Evolutionary conservation across 768 basidiomycete genomes (phyloP).

Genomic region (Trametopsis cervina): DNA sequence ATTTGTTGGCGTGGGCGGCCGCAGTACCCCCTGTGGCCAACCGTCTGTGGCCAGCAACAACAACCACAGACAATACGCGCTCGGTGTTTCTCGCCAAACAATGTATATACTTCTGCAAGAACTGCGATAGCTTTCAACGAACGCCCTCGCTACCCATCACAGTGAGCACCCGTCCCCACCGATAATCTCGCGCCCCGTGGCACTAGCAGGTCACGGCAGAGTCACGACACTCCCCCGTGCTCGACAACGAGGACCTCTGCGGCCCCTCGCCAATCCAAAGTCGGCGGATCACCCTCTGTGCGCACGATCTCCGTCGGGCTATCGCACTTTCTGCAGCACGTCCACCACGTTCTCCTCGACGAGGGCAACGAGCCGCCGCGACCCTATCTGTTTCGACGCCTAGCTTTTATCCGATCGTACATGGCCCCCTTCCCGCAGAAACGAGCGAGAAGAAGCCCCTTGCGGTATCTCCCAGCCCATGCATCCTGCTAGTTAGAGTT

Average conservation of each 20-base stretch:
- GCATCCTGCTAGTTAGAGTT: no score
- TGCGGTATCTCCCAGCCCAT: no score
- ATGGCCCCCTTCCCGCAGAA: background rate
- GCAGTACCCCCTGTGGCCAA: no score
- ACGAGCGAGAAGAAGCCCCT: background rate
- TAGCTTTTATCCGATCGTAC: background rate
- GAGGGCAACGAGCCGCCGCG: background rate
- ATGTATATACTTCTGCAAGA: no score
- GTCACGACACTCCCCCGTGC: background rate
- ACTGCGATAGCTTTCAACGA: no score
- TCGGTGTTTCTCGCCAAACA: no score
- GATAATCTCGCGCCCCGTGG: background rate
- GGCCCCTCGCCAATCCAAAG: background rate
- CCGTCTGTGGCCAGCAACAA: no score
- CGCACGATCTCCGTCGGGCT: constrained; percentile 14
- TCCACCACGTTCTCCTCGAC: constrained; percentile 12
- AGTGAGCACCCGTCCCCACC: no score
- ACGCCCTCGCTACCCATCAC: no score
- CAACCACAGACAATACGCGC: no score
- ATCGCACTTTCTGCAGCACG: constrained; percentile 13
- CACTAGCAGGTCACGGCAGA: background rate
- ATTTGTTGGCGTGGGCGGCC: no score
- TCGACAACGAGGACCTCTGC: background rate
- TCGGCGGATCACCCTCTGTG: constrained; percentile 15
- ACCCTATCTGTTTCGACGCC: background rate